A percentile compares a stretch with the other conserved stretches of the same genome.
Evolutionary conservation across 495 filamentous ascomycete genomes (phyloP).

Genomic region (Lasiosphaeria ovina): DNA sequence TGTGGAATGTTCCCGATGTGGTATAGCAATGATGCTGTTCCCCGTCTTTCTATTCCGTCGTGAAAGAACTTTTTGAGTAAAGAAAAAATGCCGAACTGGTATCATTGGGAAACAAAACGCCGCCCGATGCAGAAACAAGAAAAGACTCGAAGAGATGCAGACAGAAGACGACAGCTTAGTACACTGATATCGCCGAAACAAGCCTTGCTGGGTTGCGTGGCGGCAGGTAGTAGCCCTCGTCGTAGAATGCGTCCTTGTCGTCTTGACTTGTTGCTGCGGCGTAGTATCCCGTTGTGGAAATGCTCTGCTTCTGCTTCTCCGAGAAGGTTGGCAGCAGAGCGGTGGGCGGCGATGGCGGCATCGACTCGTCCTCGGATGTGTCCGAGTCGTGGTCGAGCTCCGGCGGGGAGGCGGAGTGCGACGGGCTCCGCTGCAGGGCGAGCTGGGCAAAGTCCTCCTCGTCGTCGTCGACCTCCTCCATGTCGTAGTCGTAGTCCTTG

Average conservation of each 20-base stretch:
- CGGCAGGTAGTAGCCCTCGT: slow-evolving; percentile 60
- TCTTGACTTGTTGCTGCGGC: slow-evolving; percentile 21
- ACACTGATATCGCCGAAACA: slow-evolving; percentile 50
- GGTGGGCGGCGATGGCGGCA: slow-evolving; percentile 81
- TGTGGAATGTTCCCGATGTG: background rate
- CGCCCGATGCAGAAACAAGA: slow-evolving; percentile 16
- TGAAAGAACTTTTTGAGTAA: background rate
- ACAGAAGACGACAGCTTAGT: slow-evolving; percentile 27
- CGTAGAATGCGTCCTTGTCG: slow-evolving; percentile 54
- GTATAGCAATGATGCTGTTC: background rate
- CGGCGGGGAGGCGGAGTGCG: slow-evolving; percentile 66
- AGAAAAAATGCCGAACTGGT: slow-evolving; percentile 5
- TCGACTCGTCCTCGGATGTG: slow-evolving; percentile 64
- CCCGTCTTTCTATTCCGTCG: slow-evolving; percentile 1
- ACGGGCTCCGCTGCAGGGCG: slow-evolving; percentile 69
- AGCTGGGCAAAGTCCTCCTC: slow-evolving; percentile 71
- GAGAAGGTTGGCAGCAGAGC: slow-evolving; percentile 64
- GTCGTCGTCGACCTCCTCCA: slow-evolving; percentile 67
- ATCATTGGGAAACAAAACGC: slow-evolving; percentile 15
- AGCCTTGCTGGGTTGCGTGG: slow-evolving; percentile 43
- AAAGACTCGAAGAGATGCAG: background rate
- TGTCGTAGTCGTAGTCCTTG: slow-evolving; percentile 48
- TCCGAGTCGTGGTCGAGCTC: slow-evolving; percentile 72
- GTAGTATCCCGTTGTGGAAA: slow-evolving; percentile 17
- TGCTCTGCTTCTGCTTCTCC: slow-evolving; percentile 55